Evolutionary conservation across 31 red algal species (phyloP).

Genomic region (Endocladia muricata): DNA sequence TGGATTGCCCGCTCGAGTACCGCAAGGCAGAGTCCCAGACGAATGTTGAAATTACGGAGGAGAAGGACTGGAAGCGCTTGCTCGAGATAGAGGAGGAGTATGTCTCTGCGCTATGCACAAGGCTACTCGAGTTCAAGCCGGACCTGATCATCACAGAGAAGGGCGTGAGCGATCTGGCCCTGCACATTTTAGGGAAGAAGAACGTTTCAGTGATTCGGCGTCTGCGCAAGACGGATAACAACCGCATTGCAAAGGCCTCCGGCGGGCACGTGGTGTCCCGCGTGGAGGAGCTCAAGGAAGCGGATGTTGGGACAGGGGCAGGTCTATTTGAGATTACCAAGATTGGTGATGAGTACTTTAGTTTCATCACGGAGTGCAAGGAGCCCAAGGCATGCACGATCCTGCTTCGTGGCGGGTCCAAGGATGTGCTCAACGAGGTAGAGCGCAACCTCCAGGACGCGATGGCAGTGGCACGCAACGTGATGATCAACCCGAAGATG

Average conservation of each 20-base stretch:
- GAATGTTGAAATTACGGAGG: conserved; percentile 88
- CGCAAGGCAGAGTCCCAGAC: conserved; percentile 86
- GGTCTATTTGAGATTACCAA: conserved; percentile 92
- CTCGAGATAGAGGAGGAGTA: conserved; percentile 87
- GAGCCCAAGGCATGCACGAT: conserved; percentile 93
- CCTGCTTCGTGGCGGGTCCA: conserved; percentile 90
- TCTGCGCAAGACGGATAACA: conserved; percentile 94
- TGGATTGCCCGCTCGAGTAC: conserved; percentile 94
- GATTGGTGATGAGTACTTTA: conserved; percentile 97
- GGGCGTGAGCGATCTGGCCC: conserved; percentile 85
- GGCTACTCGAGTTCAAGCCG: conserved; percentile 76
- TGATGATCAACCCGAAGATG: conserved; percentile 75
- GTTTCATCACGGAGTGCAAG: conserved; percentile 83
- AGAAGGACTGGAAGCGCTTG: conserved; percentile 77
- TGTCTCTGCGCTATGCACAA: conserved; percentile 47
- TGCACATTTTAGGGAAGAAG: conserved; percentile 71
- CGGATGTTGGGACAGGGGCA: conserved; percentile 83
- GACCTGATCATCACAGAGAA: conserved; percentile 97
- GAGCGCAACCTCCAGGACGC: conserved; percentile 98
- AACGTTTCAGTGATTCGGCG: conserved; percentile 84
- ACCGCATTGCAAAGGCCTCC: conserved; percentile 73
- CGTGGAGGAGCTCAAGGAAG: conserved; percentile 75
- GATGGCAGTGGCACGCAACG: conserved; percentile 82
- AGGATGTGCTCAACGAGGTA: conserved; percentile 94
- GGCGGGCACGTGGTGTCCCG: conserved; percentile 88